Evolutionary conservation across 441 rosid species (phyloP).

Genomic region (Rhodomyrtus psidioides): DNA sequence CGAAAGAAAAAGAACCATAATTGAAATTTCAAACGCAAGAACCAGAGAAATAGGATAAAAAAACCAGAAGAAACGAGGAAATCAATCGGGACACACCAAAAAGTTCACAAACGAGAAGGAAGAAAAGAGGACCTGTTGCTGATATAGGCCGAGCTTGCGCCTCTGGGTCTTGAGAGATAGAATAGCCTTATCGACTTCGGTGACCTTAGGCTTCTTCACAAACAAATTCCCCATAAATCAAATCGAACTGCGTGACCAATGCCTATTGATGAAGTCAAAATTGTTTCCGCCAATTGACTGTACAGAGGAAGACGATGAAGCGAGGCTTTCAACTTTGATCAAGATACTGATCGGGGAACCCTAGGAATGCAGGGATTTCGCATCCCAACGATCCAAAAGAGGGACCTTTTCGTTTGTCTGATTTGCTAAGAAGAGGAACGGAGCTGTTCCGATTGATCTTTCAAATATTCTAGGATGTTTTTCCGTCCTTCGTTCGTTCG

Average conservation of each 20-base stretch:
- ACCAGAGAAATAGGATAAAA: background rate
- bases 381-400: background rate
- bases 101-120: background rate
- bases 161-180: slow-evolving; percentile 92
- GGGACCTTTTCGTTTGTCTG: background rate
- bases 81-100: background rate
- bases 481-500: background rate
- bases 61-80: background rate
- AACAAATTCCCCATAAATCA: slow-evolving; percentile 68
- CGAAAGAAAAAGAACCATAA: background rate
- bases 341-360: background rate
- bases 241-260: background rate
- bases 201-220: slow-evolving; percentile 91
- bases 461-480: background rate
- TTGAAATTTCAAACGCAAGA: background rate
- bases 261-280: background rate
- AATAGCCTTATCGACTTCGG: slow-evolving; percentile 86
- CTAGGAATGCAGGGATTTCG: background rate
- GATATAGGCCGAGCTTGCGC: slow-evolving; percentile 85
- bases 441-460: background rate
- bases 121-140: slow-evolving; percentile 48
- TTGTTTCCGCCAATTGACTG: background rate
- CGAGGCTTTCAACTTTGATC: background rate
- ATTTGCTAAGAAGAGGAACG: background rate
- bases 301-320: background rate